Evolutionary conservation across 2,329 filamentous ascomycete genomes (phyloP), one percentile per base, ranked within the genome.

Genomic region (Talaromyces atroroseus): DNA sequence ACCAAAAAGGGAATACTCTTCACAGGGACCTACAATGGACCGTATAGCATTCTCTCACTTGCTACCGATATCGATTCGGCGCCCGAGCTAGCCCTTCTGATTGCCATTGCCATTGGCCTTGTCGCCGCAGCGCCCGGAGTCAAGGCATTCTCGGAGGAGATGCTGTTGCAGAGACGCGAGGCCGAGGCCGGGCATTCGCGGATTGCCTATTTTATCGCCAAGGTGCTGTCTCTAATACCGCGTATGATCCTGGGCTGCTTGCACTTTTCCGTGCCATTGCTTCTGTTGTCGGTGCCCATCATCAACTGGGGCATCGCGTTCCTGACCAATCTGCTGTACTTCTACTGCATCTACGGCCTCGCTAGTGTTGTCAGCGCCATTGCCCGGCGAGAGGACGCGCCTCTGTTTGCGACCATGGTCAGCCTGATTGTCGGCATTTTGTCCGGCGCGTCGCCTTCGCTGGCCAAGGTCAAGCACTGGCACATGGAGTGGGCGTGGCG

Each of bases 291-390:
- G 14, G 36, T 44, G 4, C 48, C 48, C 2, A 32, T 56, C 20
- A 56, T 56, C 21, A 38, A 56, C 48, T 56, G 40, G 47, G 47
- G 47, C 14, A 49, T 50, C 5, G 38, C 53, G 8, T 56, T 56
- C 24, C 11, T 49, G 5, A 47, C 48, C 26, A 56, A 56, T 14
- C 40, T 56, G 26, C 26, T 56, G 8, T 56, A 51, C 10, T 56
- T 56, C 29, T 56, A 56, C 11, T 56, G 54, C 47, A 56, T 56
- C 16, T 56, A 51, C 23, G 38, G 54, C 11, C 54, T 56, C 21
- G 48, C 54, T 21, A 51, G 48, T 20, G 40, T 56, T 45, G 29
- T 56, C 48, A 56, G 54, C 12, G 44, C 54, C 8, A 5, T 47
- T 16, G 49, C 47, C 5, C 29, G 40, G 23, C 20, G 48, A 5